Conservation (phyloP, 2,329 filamentous ascomycete genomes). For the Rutstroemia sp. region DNA sequence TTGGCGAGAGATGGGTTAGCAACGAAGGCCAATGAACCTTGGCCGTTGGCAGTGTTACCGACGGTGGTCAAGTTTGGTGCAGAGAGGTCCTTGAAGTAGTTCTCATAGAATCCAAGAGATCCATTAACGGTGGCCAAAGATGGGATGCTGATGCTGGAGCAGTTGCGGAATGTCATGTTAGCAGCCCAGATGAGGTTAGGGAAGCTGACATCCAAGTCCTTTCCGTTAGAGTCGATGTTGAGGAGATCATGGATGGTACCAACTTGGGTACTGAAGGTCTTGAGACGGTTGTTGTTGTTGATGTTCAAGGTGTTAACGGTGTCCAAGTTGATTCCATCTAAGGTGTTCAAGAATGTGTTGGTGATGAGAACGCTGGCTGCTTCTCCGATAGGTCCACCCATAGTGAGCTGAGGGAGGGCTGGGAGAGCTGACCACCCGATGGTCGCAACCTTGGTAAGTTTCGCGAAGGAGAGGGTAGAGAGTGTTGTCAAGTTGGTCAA, state of each 20-base stretch:
- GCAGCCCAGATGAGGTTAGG: slow-evolving; percentile 70
- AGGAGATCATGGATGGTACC: slow-evolving; percentile 65
- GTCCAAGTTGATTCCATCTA: slow-evolving; percentile 74
- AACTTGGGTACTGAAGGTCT: slow-evolving; percentile 68
- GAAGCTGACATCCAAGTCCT: slow-evolving; percentile 62
- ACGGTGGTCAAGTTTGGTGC: slow-evolving; percentile 66
- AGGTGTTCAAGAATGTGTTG: slow-evolving; percentile 75
- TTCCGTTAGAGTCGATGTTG: slow-evolving; percentile 73
- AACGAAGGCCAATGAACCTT: slow-evolving; percentile 54
- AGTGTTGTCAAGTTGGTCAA: slow-evolving; percentile 64
- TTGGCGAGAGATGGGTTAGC: slow-evolving; percentile 59
- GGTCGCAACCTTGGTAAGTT: slow-evolving; percentile 55
- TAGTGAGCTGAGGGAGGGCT: slow-evolving; percentile 48
- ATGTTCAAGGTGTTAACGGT: slow-evolving; percentile 69
- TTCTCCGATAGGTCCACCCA: slow-evolving; percentile 54
- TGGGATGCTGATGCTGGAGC: slow-evolving; percentile 66
- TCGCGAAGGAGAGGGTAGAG: slow-evolving; percentile 56
- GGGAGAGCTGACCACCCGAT: slow-evolving; percentile 70
- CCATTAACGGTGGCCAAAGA: slow-evolving; percentile 66
- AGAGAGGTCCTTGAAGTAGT: slow-evolving; percentile 55
- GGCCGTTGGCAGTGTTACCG: slow-evolving; percentile 29
- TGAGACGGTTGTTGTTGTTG: slow-evolving; percentile 83
- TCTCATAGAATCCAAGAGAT: slow-evolving; percentile 76
- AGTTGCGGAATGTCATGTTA: slow-evolving; percentile 78
- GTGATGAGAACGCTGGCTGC: slow-evolving; percentile 65